Evolutionary conservation across 2,329 filamentous ascomycete genomes (phyloP).

Genomic region (Cytospora chrysosperma): DNA sequence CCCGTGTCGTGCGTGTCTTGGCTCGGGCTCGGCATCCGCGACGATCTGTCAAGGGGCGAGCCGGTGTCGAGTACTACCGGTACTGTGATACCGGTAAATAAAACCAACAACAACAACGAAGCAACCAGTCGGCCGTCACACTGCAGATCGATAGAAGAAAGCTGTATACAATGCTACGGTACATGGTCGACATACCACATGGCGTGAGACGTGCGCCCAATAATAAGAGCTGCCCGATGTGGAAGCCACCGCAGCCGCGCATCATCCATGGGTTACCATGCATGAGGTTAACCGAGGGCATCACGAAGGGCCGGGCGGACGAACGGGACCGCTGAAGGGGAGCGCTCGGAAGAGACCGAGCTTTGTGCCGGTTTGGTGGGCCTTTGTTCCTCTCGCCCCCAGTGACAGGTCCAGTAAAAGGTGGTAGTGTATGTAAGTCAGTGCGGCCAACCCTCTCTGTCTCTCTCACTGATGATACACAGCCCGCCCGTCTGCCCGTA

Average conservation of each 20-base stretch:
- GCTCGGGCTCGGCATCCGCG: constrained; percentile 13
- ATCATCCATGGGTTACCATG: background rate
- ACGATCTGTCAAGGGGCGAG: background rate
- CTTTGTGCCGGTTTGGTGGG: constrained; percentile 1
- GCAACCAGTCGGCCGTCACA: constrained; percentile 5
- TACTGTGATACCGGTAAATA: no score
- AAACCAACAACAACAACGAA: no score
- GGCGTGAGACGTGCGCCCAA: background rate
- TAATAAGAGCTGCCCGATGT: constrained; percentile 6
- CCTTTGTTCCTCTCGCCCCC: background rate
- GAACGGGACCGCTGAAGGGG: constrained; percentile 7
- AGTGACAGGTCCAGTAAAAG: no score
- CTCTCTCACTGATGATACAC: no score
- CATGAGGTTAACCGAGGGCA: constrained; percentile 13
- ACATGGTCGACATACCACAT: background rate
- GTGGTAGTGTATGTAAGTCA: no score
- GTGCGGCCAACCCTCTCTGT: no score
- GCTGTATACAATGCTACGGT: no score
- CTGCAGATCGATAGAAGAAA: background rate
- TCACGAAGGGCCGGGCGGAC: constrained; percentile 7
- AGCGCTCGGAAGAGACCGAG: constrained; percentile 8
- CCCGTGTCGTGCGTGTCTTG: background rate
- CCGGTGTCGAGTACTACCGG: no score
- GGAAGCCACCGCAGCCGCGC: background rate
- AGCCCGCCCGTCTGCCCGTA: no score